These are phyloP conservation scores for Ophiostoma fasciatum DNA, from an alignment of 2,329 filamentous ascomycete genomes.

Conservation along the genomic window DNA sequence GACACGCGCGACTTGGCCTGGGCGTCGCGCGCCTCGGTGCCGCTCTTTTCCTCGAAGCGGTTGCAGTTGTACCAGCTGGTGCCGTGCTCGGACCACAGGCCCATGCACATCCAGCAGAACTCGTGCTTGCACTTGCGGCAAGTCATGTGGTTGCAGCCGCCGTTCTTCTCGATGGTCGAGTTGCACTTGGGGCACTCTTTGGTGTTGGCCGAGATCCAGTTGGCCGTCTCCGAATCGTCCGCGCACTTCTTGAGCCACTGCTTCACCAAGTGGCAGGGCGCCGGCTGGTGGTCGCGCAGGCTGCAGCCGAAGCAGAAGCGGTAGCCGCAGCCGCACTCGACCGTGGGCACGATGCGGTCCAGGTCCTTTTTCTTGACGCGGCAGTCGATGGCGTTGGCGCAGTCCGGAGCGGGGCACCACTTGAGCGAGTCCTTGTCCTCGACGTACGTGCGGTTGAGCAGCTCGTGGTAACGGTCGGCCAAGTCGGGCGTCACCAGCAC, in stretches of 20 bases:
- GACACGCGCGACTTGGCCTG: conserved; percentile 84
- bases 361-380: conserved; percentile 77
- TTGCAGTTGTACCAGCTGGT: conserved; percentile 99
- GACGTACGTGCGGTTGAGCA: conserved; percentile 88
- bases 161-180: conserved; percentile 98
- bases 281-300: conserved; percentile 79
- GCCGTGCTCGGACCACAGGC: conserved; percentile 93
- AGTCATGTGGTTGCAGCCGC: conserved; percentile 96
- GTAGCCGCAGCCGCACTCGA: conserved; percentile 70
- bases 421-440: conserved; percentile 92
- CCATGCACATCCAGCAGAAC: conserved; percentile 99
- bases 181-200: conserved; percentile 95
- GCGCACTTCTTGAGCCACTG: conserved; percentile 97
- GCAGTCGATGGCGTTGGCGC: conserved; percentile 84
- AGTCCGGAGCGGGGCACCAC: conserved; percentile 98
- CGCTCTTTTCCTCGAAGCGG: conserved; percentile 90
- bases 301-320: conserved; percentile 94
- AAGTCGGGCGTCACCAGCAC: conserved; percentile 50
- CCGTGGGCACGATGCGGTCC: conserved; percentile 72
- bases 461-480: conserved; percentile 55
- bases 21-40: conserved; percentile 74
- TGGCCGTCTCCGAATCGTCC: conserved; percentile 94
- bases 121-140: conserved; percentile 92
- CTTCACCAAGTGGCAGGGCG: conserved; percentile 82
- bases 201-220: conserved; percentile 98